Evolutionary conservation across 2,329 filamentous ascomycete species (phyloP), one percentile per base, ranked within the genome.

Genomic region (Pyrenochaeta sp.): DNA sequence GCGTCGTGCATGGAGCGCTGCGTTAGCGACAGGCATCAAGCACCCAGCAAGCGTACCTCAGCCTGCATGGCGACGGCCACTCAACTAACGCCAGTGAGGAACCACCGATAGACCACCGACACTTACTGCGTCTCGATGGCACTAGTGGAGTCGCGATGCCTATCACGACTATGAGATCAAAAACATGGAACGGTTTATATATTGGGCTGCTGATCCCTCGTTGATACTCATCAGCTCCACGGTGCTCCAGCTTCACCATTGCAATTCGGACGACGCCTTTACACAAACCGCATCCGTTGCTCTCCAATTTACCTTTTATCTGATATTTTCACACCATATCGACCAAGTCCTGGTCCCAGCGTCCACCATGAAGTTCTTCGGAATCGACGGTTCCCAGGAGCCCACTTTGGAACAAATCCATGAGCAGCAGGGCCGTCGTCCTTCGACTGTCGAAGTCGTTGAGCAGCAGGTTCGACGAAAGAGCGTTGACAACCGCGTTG

Each of bases 381-480:
- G 68, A 34, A 62, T 67, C 30, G 62, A 60, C 25, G 66, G 67
- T 56, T 64, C 60, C 25, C 68, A 69, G 50, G 75, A 78, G 67
- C 74, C 75, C 40, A 72, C 70, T 8, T 36, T 77, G 39, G 73
- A 75, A 15, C 71, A 77, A 32, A 63, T 77, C 51, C 75, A 77
- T 65, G 60, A 67, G 28, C 75, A 78, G 51, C 75, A 77, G 52
- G 68, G 59, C 36, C 75, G 75, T 50, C 73, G 74, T 34, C 75
- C 74, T 7, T 78, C 76, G 5, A 65, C 70, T 28, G 67, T 67
- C 28, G 73, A 76, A 48, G 76, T 73, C 27, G 66, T 76, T 28
- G 72, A 70, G 19, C 63, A 67, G 45, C 68, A 76, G 50, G 62
- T 62, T 24, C 72, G 67, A 39, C 71, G 74, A 54, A 77, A 77